Base-by-base conservation (phyloP, 2,329 filamentous ascomycete species). In the Alternaria ventricosa region DNA sequence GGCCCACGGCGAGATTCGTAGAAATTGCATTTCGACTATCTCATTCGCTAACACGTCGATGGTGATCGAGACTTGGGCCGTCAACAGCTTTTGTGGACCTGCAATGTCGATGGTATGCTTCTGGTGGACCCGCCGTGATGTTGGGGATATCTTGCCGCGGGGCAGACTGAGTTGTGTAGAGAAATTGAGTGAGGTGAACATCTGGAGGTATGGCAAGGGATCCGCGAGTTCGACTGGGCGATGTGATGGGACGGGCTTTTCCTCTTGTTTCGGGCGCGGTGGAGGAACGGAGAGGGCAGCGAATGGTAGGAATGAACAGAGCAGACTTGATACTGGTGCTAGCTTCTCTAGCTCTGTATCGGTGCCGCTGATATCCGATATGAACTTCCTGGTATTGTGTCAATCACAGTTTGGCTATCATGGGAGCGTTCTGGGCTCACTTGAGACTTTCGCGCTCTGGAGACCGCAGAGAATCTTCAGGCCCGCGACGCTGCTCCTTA, bases 131-230 rank as follows among this genome's bases (percentile, higher is more conserved):
- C 65, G 61, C 2, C 60, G 65, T 4, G 71, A 69, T 3, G 65
- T 59, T 4, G 67, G 47, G 11, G 49, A 47, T 8, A 65, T 30
- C n/a, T 67, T 67, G 6, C 60, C 51, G 18, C 61, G 62, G 20
- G 76, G 70, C 1, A 79, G 60, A 18, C 63, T 71, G 13, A 88
- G 81, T 0, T 80, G 84, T 0, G 88, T 90, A 0, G 84, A 84
- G 61, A 92, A 89, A 0, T 82, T 83, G 13, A 96, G 84, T 0
- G 90, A 88, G 0, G 88, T 91, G 71, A 96, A 93, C 9, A 90
- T 84, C 49, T 90, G 87, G 0, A 94, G 83, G 67, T 90, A 93
- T 0, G 90, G 88, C 3, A 91, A 80, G 54, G 91, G 87, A 63
- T 94, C 87, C 0, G 85, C 82, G 2, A 90, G 84, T 1, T 87